These are phyloP conservation scores for Anthracocystis walkeri DNA, from an alignment of 1,284 basidiomycete genomes.

Conservation along the genomic window DNA sequence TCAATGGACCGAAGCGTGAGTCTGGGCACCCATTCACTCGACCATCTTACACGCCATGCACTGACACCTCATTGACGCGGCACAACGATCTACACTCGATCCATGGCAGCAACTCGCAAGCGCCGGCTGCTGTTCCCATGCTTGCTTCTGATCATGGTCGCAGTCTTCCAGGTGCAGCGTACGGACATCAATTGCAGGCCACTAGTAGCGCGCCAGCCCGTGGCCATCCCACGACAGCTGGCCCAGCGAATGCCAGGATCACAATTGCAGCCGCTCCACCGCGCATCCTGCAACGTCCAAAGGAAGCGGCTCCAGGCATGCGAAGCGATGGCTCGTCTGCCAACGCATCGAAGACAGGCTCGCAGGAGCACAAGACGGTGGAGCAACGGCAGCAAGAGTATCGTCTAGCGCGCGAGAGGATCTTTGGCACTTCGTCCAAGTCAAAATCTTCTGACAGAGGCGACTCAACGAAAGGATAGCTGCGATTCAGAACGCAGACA, in stretches of 20 bases:
- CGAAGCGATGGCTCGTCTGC: slow-evolving; percentile 32
- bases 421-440: slow-evolving; percentile 33
- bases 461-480: slow-evolving; percentile 7
- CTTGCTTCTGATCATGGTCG: slow-evolving; percentile 13
- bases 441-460: slow-evolving; percentile 7
- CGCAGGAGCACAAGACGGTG: slow-evolving; percentile 43
- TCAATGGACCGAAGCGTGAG: slow-evolving; percentile 48
- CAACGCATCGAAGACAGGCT: slow-evolving; percentile 18
- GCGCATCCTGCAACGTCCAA: slow-evolving; percentile 44
- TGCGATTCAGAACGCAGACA: not conserved
- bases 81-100: not conserved
- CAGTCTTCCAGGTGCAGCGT: slow-evolving; percentile 38
- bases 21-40: not conserved
- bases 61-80: not conserved
- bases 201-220: slow-evolving; percentile 1
- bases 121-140: slow-evolving; percentile 30
- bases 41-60: not conserved
- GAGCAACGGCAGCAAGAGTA: slow-evolving; percentile 54
- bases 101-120: slow-evolving; percentile 33
- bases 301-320: slow-evolving; percentile 34
- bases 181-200: slow-evolving; percentile 21
- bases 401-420: slow-evolving; percentile 41
- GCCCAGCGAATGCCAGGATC: not conserved
- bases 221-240: not conserved
- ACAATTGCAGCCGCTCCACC: slow-evolving; percentile 36